These are phyloP conservation scores for Sporothrix pseudoabietina DNA, from an alignment of 2,329 filamentous ascomycete species.

Conservation along the genomic window DNA sequence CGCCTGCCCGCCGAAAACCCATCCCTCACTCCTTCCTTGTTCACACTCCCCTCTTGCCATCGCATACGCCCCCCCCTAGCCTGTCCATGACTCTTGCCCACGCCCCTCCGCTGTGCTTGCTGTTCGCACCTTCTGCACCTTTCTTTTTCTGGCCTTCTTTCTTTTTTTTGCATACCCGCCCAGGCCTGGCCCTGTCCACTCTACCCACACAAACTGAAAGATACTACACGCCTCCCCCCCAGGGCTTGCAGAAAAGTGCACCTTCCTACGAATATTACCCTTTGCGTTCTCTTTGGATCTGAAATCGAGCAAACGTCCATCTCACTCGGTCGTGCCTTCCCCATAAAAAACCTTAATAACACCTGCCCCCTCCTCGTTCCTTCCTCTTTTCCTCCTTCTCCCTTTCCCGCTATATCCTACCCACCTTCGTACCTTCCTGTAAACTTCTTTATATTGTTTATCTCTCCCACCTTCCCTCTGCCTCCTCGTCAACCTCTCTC, in stretches of 20 bases:
- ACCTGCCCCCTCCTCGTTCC: constrained; percentile 24
- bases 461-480: not conserved
- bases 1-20: constrained; percentile 8
- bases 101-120: not conserved
- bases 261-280: not conserved
- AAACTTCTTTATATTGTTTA: constrained; percentile 11
- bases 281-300: constrained; percentile 6
- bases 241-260: not conserved
- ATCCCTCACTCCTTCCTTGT: not conserved
- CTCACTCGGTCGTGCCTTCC: constrained; percentile 17
- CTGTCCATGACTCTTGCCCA: constrained; percentile 1
- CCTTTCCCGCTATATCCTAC: not conserved
- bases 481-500: not conserved
- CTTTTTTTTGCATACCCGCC: constrained; percentile 3
- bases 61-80: not conserved
- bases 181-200: not conserved
- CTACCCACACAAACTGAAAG: constrained; percentile 15
- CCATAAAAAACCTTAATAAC: constrained; percentile 28
- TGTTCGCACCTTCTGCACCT: not conserved
- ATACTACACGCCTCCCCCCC: constrained; percentile 20
- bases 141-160: constrained; percentile 5
- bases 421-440: not conserved
- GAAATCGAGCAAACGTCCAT: constrained; percentile 17
- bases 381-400: not conserved
- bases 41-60: not conserved